Base-by-base conservation (phyloP, 2,329 filamentous ascomycete genomes). In the Cladophialophora yegresii region DNA sequence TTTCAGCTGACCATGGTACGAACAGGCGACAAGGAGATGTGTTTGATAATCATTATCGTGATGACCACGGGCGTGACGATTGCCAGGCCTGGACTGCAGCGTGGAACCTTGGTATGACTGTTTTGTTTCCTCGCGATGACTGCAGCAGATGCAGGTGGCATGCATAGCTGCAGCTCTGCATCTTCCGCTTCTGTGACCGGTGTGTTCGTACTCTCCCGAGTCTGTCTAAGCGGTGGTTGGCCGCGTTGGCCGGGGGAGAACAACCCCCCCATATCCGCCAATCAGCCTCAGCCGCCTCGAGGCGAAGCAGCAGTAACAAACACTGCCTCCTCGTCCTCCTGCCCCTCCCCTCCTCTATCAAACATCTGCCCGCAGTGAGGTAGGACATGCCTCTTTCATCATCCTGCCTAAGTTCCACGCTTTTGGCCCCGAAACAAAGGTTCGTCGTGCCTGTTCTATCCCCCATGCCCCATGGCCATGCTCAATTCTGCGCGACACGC, bases 381-480 rank as follows among this genome's bases (percentile, higher is more conserved):
- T 51, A 58, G 22, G 16, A 58, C 55, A 49, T 32, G 36, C 54
- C 40, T 58, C 55, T 58, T 58, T 33, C 36, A 58, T 58, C 55
- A 50, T 33, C 26, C 26, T 28, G 26, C 3, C 26, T 6, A 20
- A 32, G 23, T 9, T 23, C 22, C 20, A 16, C 32, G 20, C 57
- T 53, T 58, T 59, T 43, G 57, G 57, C 57, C 57, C 57, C 57
- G 50, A 59, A 59, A 59, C 57, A 23, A 53, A 40, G 20, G 56
- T 59, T 59, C 56, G 47, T 59, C 23, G 26, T 28, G 55, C 36
- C 55, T 56, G 33, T 56, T 56, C 40, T 20, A n/a, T 13, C 1
- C 33, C 32, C 54, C 10, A n/a, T 13, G 3, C 33, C 32, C 54
- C 10, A 28, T 28, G 26, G 22, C 7, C 13, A n/a, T 4, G 16